Evolutionary conservation across 2,329 filamentous ascomycete genomes (phyloP), one percentile per base, ranked within the genome.

Genomic region (Drechslerella dactyloides): DNA sequence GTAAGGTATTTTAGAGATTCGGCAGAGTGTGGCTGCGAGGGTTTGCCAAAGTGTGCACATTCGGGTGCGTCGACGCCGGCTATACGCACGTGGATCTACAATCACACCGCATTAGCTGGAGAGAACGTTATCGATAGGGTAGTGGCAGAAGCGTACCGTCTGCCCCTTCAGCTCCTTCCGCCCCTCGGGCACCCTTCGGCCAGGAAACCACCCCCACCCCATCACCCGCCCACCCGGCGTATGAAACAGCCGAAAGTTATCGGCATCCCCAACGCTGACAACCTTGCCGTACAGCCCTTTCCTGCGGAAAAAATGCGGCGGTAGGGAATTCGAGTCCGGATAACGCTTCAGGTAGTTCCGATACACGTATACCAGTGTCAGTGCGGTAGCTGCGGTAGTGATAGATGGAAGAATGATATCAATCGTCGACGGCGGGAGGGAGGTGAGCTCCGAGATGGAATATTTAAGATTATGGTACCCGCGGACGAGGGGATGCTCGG

Each of bases 1-100:
- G 85, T 87, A n/a, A 99, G 84, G 87, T 91, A 97, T 17, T 85
- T 81, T 58, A 93, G 83, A 6, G 94, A 91, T 80, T 97, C 93
- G 69, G 86, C 83, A 2, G 90, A 85, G 78, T 87, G 92, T 0
- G 93, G 93, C 80, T 99, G 94, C 8, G 88, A 90, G 24, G 91
- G 89, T 56, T 87, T 86, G 60, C 96, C 96, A 80, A 97, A 99
- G 80, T 99, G 94, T 7, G 93, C 89, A 63, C 90, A 83, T 81
- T 99, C 94, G 1, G 94, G 94, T 10, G 96, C 94, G 80, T 99
- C 94, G 61, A 99, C 82, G 55, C 94, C 94, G 15, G 94, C 94
- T 64, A 99, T 84, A 27, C 94, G 90, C 64, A 99, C 85, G 57
- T 93, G 87, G 75, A 99, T 90, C 89, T 96, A 77, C 17, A 13